Base-by-base conservation (phyloP, 129 eudicot genomes). In the Arctium minus region DNA sequence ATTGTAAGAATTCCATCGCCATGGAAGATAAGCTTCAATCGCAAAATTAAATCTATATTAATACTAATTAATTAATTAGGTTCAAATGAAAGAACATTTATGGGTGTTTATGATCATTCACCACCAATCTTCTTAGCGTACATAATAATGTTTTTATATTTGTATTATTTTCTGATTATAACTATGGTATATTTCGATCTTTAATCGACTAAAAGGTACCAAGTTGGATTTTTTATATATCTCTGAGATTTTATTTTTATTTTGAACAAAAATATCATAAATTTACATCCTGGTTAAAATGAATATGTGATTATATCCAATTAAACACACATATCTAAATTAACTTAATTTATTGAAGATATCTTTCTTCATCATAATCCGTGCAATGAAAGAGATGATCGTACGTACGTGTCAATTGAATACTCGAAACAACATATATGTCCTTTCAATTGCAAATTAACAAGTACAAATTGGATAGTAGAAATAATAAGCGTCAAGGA, bases 1-100 rank as follows among this genome's bases (percentile, higher is more conserved):
- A 95, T 85, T 95, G 98, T 88, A 95, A 95, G 89, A 91, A 92
- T 4, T 95, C 98, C 6, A 86, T 85, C 46, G 88, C 92, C 30
- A 67, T 75, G 79, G 91, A 92, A 70, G 90, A 86, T 15, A 84
- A 84, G 33, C 36, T 60, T 72, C 36, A 33, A 62, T 53, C 82
- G 0, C 30, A 56, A 39, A 30, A 11, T 9, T 83, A 17, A 29
- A 48, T 17, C 27, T 46, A 65, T 65, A 65, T 3, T 82, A 37
- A 29, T 12, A 22, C 0, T 22, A 22, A 22, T 22, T 22, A 22
- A 60, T 60, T 72, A 31, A 17, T 72, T 11, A 81, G 53, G 32
- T 39, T 27, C 69, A 37, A 30, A 75, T 64, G 17, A 75, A 27
- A 73, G 32, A 27, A 53, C 10, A 4, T 35, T 73, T 37, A 8